These are phyloP conservation scores for Colletotrichum melonis DNA, from an alignment of 2,329 filamentous ascomycete genomes.

Conservation along the genomic window DNA sequence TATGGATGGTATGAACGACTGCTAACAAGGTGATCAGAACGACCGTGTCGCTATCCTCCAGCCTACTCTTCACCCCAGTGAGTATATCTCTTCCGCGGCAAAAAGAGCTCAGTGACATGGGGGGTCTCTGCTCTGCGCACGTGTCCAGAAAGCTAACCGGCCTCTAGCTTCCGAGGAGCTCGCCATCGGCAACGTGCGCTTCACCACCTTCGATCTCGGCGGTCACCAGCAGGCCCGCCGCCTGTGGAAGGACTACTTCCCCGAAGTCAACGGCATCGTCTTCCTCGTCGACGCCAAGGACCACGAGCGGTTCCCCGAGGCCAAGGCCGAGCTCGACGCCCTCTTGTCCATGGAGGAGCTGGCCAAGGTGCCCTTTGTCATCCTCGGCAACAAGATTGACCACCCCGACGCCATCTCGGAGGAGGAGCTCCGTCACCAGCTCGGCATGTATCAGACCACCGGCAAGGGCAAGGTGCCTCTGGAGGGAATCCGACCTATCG, in stretches of 20 bases:
- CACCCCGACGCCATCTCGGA: slow-evolving; percentile 95
- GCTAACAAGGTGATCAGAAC: slow-evolving; percentile 67
- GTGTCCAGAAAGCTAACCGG: slow-evolving; percentile 39
- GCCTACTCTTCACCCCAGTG: slow-evolving; percentile 92
- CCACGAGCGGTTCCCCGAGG: slow-evolving; percentile 91
- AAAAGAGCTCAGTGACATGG: neutral
- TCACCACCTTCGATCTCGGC: slow-evolving; percentile 94
- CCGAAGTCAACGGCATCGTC: slow-evolving; percentile 94
- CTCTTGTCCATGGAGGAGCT: slow-evolving; percentile 98
- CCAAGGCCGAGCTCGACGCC: slow-evolving; percentile 96
- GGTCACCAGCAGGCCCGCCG: slow-evolving; percentile 95
- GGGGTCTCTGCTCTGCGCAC: slow-evolving; percentile 31
- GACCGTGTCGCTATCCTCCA: slow-evolving; percentile 92
- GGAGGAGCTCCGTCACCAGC: slow-evolving; percentile 91
- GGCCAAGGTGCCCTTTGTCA: slow-evolving; percentile 92
- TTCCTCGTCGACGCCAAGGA: slow-evolving; percentile 99
- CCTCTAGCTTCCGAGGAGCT: slow-evolving; percentile 85
- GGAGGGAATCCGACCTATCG: slow-evolving; percentile 93
- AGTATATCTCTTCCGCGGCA: slow-evolving; percentile 47
- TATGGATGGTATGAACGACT: slow-evolving; percentile 38
- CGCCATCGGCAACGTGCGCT: slow-evolving; percentile 91
- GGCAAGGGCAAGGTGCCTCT: slow-evolving; percentile 94
- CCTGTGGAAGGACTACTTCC: slow-evolving; percentile 97
- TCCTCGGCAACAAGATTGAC: slow-evolving; percentile 99
- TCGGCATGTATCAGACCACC: slow-evolving; percentile 95